Conservation (phyloP, 2,329 filamentous ascomycete species). For the Fusarium sp. region DNA sequence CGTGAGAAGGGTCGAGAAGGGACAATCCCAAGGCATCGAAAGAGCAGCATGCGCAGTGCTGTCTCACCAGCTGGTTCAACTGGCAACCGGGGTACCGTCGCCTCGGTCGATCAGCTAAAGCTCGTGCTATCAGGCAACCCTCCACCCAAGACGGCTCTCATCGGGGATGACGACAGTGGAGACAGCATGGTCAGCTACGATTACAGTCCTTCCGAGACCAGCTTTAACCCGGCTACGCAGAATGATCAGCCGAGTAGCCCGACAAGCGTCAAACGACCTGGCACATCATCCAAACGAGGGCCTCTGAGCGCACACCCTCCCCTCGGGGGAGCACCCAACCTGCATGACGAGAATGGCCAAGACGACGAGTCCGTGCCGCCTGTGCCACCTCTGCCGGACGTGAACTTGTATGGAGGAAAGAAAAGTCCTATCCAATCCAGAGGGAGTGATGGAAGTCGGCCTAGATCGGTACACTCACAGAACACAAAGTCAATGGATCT, state of each 20-base stretch:
- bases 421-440: constrained; percentile 46
- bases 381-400: constrained; percentile 66
- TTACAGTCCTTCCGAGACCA: constrained; percentile 74
- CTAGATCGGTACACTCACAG: constrained; percentile 52
- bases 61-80: constrained; percentile 61
- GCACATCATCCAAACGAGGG: constrained; percentile 56
- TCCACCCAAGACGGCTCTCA: constrained; percentile 55
- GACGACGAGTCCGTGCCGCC: constrained; percentile 63
- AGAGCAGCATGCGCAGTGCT: constrained; percentile 67
- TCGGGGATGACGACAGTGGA: constrained; percentile 65
- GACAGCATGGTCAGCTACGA: constrained; percentile 82
- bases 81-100: constrained; percentile 64
- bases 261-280: constrained; percentile 50
- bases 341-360: constrained; percentile 51
- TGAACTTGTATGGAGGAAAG: constrained; percentile 51
- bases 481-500: constrained; percentile 59
- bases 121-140: constrained; percentile 68
- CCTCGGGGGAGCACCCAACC: constrained; percentile 47
- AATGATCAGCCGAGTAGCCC: constrained; percentile 51
- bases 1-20: constrained; percentile 50
- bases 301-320: constrained; percentile 61
- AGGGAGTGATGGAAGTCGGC: constrained; percentile 56
- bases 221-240: constrained; percentile 63
- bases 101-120: constrained; percentile 74
- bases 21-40: constrained; percentile 61